A percentile compares a stretch with the other conserved stretches of the same genome.
Evolutionary conservation across 2,329 filamentous ascomycete species (phyloP).

Genomic region (Cadophora sp.): DNA sequence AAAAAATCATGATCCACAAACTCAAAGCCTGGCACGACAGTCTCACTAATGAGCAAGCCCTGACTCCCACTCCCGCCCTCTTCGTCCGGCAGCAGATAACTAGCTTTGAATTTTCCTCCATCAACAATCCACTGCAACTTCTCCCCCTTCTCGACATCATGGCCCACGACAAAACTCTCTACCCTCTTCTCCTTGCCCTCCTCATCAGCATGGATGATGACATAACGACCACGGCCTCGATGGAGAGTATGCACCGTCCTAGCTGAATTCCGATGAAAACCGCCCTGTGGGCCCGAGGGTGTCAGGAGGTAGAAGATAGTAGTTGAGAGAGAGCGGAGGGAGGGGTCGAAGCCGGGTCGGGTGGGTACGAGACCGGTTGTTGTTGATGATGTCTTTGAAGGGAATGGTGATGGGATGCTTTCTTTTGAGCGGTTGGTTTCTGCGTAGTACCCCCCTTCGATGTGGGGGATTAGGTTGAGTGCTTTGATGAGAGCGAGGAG

Average conservation of each 20-base stretch:
- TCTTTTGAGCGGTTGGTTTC: conserved; percentile 64
- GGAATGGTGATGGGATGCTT: conserved; percentile 63
- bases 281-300: conserved; percentile 58
- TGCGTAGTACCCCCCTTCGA: conserved; percentile 69
- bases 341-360: conserved; percentile 49
- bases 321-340: conserved; percentile 61
- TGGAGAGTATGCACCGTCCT: conserved; percentile 71
- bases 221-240: conserved; percentile 66
- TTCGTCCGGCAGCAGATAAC: conserved; percentile 60
- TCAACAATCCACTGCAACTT: conserved; percentile 72
- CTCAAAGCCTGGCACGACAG: conserved; percentile 72
- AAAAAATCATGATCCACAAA: conserved; percentile 73
- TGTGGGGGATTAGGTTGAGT: conserved; percentile 60
- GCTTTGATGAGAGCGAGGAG: conserved; percentile 50
- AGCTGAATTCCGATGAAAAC: conserved; percentile 68
- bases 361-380: conserved; percentile 47
- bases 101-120: conserved; percentile 71
- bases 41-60: conserved; percentile 70
- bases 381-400: conserved; percentile 48
- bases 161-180: conserved; percentile 70
- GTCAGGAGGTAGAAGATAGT: conserved; percentile 72
- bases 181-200: conserved; percentile 52
- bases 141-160: conserved; percentile 63
- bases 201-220: conserved; percentile 66
- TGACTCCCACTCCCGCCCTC: conserved; percentile 47